Percentiles rank a stretch among this genome's conserved stretches.
phyloP scores from a whole-genome alignment of 2,329 filamentous ascomycete species.

The Lojkania enalia region DNA sequence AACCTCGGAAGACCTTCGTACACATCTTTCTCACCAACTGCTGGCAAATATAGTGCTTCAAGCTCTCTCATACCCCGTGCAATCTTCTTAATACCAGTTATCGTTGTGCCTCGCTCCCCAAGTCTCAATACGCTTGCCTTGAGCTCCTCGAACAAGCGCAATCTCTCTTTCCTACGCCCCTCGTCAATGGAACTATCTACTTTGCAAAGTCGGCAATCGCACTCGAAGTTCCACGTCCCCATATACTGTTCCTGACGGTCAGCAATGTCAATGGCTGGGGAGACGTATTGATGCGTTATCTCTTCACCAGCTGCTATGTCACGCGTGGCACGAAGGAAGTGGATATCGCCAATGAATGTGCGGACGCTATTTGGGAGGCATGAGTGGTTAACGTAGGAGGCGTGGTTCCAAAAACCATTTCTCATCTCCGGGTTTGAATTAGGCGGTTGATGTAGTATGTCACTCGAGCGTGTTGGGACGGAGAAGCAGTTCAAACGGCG shows the following conservation, averaged over 20 bases:
- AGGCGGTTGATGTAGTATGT: constrained; percentile 17
- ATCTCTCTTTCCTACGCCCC: constrained; percentile 11
- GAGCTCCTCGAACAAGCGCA: constrained; percentile 22
- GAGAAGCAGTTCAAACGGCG: constrained; percentile 52
- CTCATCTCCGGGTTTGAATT: constrained; percentile 19
- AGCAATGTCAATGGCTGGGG: constrained; percentile 24
- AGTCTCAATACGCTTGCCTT: constrained; percentile 23
- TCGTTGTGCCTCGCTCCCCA: constrained; percentile 16
- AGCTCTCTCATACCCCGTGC: constrained; percentile 19
- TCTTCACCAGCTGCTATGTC: constrained; percentile 29
- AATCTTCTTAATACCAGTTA: constrained; percentile 29
- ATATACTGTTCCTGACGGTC: constrained; percentile 21
- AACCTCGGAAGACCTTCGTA: constrained; percentile 23
- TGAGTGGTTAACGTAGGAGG: constrained; percentile 50
- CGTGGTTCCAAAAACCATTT: constrained; percentile 47
- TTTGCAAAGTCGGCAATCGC: constrained; percentile 24
- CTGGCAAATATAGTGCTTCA: constrained; percentile 19
- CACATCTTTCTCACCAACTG: constrained; percentile 5
- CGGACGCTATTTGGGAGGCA: constrained; percentile 45
- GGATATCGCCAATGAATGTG: constrained; percentile 45
- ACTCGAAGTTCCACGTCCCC: constrained; percentile 26
- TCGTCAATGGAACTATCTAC: constrained; percentile 13
- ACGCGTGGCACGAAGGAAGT: constrained; percentile 46
- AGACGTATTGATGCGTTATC: constrained; percentile 27
- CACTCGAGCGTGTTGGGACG: constrained; percentile 26